Base-by-base conservation (phyloP, 441 rosid species). In the Theobroma grandiflorum region DNA sequence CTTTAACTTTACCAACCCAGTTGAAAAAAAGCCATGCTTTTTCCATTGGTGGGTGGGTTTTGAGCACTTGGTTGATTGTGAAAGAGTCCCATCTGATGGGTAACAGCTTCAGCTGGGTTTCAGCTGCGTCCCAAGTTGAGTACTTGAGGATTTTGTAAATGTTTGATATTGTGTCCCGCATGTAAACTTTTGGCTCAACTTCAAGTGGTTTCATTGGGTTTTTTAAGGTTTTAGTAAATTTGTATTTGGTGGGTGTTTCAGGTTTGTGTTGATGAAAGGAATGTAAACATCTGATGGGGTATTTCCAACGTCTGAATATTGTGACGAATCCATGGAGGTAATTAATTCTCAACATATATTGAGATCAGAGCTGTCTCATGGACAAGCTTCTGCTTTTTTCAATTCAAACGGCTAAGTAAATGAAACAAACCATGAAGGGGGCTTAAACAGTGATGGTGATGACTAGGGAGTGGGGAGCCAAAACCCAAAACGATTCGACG, bases 11-110 rank as follows among this genome's bases (percentile, higher is more conserved):
- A 8, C 92, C 74, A 42, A 87, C 98, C 98, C 98, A 94, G 81
- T 90, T 88, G 89, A 94, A 94, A 77, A 94, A 91, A 49, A 94
- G 90, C 97, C 99, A 94, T 0, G 98, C 92, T 58, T 95, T 95
- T 82, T 95, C 90, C 98, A 93, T 91, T 4, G 99, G 99, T 4
- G 98, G 99, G 62, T 94, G 97, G 65, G 96, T 69, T 88, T 95
- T 95, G 66, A 95, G 87, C 10, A 93, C 89, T 65, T 87, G 94
- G 81, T 91, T 93, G 85, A 95, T 92, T 0, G 92, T 88, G 81
- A 86, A 91, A 52, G 98, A 94, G 79, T 95, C 97, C 97, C 99
- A 95, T 82, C 78, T 91, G 67, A 94, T 16, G 6, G 83, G 63
- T 66, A 93, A 84, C 47, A 74, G 37, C 3, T 81, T 61, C 4